Base-by-base conservation (phyloP, 176 grass and related monocot species). In the Cymbopogon citratus region DNA sequence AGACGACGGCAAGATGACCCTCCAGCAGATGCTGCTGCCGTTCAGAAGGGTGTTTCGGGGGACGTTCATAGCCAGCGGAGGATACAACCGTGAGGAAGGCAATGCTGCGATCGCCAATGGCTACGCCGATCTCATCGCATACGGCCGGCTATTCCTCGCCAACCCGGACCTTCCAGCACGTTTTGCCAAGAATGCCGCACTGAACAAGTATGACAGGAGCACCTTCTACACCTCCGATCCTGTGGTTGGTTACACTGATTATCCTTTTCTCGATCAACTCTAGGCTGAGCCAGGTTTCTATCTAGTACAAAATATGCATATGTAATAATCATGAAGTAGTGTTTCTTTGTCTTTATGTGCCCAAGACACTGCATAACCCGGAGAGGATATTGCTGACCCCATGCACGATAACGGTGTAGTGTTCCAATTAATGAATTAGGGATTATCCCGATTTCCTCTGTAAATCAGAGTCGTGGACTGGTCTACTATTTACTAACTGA, bases 201-300 rank as follows among this genome's bases (percentile, higher is more conserved):
- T 84, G 4, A 84, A 85, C 75, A 85, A 79, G 65, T 85, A 79
- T 14, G 56, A 85, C 54, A 25, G 83, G 74, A 46, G 2, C 19
- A 72, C 83, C 13, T 85, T 85, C 62, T 85, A 85, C 19, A 72
- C 67, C 25, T 63, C 83, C 0, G 83, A 85, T 41, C 83, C 83
- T 0, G 52, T 85, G 0, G 52, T 85, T 16, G 83, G 83, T 1
- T 85, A 85, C 56, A 77, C 48, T 0, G 83, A 85, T 19, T 85
- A 85, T 14, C 83, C 83, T 2, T 85, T 71, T 16, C 83, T 85
- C 9, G 4, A 63, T 36, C 16, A 38, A 19, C 29, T 66, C 63
- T 34, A 66, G 8, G 46, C 46, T 49, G 46, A 49, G 46, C 46
- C 13, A 5, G 45, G 13, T 48, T 48, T n/a, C n/a, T n/a, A n/a